phyloP scores from a whole-genome alignment of 1,284 basidiomycete species.

The Puccinia triticina region DNA sequence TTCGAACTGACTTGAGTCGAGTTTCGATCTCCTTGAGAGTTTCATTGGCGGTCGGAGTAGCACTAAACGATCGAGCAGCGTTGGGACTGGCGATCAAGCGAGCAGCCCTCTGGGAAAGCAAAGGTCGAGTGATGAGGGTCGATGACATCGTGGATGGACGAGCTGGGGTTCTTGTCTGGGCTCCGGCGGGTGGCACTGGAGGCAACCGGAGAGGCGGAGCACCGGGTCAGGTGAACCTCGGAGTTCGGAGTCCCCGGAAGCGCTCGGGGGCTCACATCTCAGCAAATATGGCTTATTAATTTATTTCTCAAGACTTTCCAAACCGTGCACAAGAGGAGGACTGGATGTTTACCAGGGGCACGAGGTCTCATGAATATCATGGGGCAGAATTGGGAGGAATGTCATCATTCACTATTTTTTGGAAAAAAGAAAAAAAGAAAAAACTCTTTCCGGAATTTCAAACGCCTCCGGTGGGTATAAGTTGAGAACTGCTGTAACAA shows the following conservation, averaged over 20 bases:
- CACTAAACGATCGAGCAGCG: slow-evolving; percentile 66
- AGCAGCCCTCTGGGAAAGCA: slow-evolving; percentile 26
- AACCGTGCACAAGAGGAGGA: too few relatives aligned
- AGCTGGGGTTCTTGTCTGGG: not conserved
- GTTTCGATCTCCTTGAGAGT: slow-evolving; percentile 96
- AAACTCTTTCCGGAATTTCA: too few relatives aligned
- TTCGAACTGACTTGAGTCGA: slow-evolving; percentile 93
- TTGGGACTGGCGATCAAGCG: not conserved
- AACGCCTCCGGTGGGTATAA: too few relatives aligned
- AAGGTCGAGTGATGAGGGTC: slow-evolving; percentile 21
- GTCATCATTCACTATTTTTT: too few relatives aligned
- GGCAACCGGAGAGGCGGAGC: not conserved
- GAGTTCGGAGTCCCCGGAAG: not conserved
- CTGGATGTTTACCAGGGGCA: too few relatives aligned
- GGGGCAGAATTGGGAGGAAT: too few relatives aligned
- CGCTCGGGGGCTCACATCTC: not conserved
- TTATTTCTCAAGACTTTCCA: too few relatives aligned
- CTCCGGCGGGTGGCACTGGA: not conserved
- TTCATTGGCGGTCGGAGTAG: slow-evolving; percentile 82
- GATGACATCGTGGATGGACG: slow-evolving; percentile 41
- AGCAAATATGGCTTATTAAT: too few relatives aligned
- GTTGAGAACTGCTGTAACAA: too few relatives aligned
- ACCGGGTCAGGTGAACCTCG: not conserved
- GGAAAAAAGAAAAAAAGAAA: too few relatives aligned
- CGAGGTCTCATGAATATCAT: too few relatives aligned